Base-by-base conservation (phyloP, 805 yeast species). In the Scheffersomyces lignosus region DNA sequence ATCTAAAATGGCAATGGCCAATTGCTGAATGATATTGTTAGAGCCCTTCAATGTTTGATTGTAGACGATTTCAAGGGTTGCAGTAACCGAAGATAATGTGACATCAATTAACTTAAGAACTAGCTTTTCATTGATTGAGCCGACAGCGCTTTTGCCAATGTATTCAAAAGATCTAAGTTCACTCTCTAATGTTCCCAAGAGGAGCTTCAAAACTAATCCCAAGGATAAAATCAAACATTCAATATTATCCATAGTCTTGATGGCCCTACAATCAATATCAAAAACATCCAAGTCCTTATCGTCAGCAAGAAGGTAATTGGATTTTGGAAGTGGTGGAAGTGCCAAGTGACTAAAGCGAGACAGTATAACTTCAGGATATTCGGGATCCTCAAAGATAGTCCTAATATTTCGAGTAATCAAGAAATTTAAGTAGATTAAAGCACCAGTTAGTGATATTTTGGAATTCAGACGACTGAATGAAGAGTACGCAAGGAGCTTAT, bases 321-420 rank as follows among this genome's bases (percentile, higher is more conserved):
- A 52, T 34, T 58, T 61, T 7, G 69, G 46, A 5, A 64, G 27
- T 2, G 71, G 70, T 3, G 70, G 66, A 18, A 56, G 32, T 6
- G 38, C 33, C 18, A 56, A 51, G 8, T 33, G 38, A 2, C 38
- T 33, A 36, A 52, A 58, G 13, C 44, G 44, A 14, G 35, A 27
- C 6, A 33, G n/a, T 13, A 52, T 37, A 0, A 41, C 29, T 10
- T 27, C 17, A 8, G 58, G 53, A 14, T 47, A 31, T 3, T 27
- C 31, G 12, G 36, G 38, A 4, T 40, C 40, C 14, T 39, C 38
- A 12, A 31, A 27, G 15, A 20, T 13, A 28, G 28, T 34, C 32
- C 39, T 36, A 16, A 52, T 27, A 22, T 43, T 49, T 18, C 32
- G 15, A 18, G 53, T 36, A 20, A 50, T 27, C 33, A 52, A 33